phyloP scores from a whole-genome alignment of 495 filamentous ascomycete species.

The Sordaria brevicollis region DNA sequence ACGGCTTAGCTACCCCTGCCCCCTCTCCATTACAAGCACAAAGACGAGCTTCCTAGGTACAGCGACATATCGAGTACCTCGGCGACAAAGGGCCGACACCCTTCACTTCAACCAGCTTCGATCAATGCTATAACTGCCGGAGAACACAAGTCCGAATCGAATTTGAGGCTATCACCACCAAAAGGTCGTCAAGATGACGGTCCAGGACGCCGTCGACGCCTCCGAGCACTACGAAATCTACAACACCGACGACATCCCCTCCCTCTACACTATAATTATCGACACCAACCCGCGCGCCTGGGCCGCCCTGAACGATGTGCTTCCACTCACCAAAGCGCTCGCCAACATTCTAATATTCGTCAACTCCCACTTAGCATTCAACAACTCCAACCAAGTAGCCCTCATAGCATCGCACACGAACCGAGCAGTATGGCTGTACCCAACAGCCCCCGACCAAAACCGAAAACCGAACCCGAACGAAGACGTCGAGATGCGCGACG shows the following conservation, averaged over 20 bases:
- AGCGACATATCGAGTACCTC: background rate
- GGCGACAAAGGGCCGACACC: background rate
- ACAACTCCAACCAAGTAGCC: slow-evolving; percentile 84
- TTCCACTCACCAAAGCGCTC: slow-evolving; percentile 76
- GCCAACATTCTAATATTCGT: slow-evolving; percentile 92
- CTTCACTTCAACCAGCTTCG: background rate
- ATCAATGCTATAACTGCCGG: background rate
- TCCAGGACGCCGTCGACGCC: slow-evolving; percentile 75
- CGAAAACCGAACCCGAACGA: slow-evolving; percentile 5
- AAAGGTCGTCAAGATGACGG: slow-evolving; percentile 15
- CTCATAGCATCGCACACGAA: slow-evolving; percentile 84
- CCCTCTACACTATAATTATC: slow-evolving; percentile 81
- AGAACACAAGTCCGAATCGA: background rate
- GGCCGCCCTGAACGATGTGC: slow-evolving; percentile 61
- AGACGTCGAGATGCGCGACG: slow-evolving; percentile 39
- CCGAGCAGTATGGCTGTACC: slow-evolving; percentile 82
- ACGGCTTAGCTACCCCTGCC: background rate
- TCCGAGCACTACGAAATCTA: slow-evolving; percentile 69
- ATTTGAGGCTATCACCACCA: background rate
- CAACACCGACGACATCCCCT: slow-evolving; percentile 59
- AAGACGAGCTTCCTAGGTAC: background rate
- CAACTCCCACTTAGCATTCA: slow-evolving; percentile 88
- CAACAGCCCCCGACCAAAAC: slow-evolving; percentile 29
- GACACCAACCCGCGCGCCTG: slow-evolving; percentile 96
- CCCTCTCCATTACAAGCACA: background rate